phyloP scores from a whole-genome alignment of 306 rosid species.

The Begonia fuchsioides region DNA sequence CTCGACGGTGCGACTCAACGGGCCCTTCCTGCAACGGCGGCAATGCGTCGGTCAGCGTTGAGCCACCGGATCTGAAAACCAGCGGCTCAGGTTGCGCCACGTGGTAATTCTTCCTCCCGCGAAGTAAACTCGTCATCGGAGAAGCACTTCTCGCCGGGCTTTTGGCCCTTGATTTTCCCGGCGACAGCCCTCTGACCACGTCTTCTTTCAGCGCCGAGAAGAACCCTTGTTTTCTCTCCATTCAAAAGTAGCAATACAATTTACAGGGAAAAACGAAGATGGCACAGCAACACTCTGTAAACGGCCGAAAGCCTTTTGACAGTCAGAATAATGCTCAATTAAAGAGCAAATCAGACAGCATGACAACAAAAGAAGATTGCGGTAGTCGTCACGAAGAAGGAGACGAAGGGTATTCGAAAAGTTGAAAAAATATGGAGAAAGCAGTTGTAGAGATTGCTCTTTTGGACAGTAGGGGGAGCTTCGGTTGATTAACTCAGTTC shows the following conservation, averaged over 20 bases:
- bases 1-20: conserved; percentile 51
- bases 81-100: conserved; percentile 40
- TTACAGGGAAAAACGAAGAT: too few relatives aligned
- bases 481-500: too few relatives aligned
- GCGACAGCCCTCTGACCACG: conserved; percentile 52
- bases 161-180: conserved; percentile 47
- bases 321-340: too few relatives aligned
- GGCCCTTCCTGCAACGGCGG: conserved; percentile 98
- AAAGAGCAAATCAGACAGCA: too few relatives aligned
- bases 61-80: conserved; percentile 76
- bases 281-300: too few relatives aligned
- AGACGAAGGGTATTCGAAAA: too few relatives aligned
- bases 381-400: too few relatives aligned
- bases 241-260: conserved; percentile 3
- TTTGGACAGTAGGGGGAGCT: too few relatives aligned
- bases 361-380: too few relatives aligned
- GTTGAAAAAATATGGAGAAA: too few relatives aligned
- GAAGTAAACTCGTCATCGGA: conserved; percentile 45
- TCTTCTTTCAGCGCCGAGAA: conserved; percentile 50
- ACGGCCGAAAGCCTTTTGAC: too few relatives aligned
- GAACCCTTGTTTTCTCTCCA: conserved; percentile 68
- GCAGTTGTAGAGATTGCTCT: too few relatives aligned
- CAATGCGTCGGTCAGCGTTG: conserved; percentile 71
- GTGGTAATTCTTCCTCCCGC: conserved; percentile 57
- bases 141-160: conserved; percentile 38